phyloP scores from a whole-genome alignment of 495 filamentous ascomycete species.

The Annulohypoxylon bovei region DNA sequence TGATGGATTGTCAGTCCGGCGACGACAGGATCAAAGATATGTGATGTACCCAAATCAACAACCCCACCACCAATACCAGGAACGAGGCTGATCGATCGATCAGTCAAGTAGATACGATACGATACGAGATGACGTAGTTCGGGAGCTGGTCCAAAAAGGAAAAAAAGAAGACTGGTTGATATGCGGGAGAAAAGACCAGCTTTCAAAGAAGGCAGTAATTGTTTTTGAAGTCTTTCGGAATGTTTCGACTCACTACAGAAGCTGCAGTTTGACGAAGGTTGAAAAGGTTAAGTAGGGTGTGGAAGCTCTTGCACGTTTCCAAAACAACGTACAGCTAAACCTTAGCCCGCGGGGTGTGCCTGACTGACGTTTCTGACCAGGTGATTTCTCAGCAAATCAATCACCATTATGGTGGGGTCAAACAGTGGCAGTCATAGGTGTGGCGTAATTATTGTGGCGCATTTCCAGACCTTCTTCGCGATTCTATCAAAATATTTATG shows the following conservation, averaged over 20 bases:
- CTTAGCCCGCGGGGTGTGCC: slow-evolving; percentile 8
- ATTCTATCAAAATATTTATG: slow-evolving; percentile 12
- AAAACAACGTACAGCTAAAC: slow-evolving; percentile 12
- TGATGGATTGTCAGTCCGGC: neutral
- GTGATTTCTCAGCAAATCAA: slow-evolving; percentile 46
- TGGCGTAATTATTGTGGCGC: slow-evolving; percentile 12
- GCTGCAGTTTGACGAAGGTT: slow-evolving; percentile 15
- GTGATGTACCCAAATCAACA: slow-evolving; percentile 32
- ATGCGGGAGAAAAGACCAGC: slow-evolving; percentile 27
- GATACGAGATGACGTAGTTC: slow-evolving; percentile 37
- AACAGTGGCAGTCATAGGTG: neutral
- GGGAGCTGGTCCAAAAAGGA: slow-evolving; percentile 18
- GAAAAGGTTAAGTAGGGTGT: slow-evolving; percentile 13
- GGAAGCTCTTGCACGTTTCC: slow-evolving; percentile 20
- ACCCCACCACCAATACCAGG: slow-evolving; percentile 33
- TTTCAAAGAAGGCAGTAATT: slow-evolving; percentile 23
- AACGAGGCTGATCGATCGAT: slow-evolving; percentile 29
- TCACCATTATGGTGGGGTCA: slow-evolving; percentile 29
- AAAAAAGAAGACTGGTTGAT: neutral
- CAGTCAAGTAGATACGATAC: slow-evolving; percentile 5
- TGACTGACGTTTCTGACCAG: neutral
- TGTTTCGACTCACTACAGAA: slow-evolving; percentile 7
- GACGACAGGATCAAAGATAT: slow-evolving; percentile 18
- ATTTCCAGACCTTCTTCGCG: slow-evolving; percentile 21
- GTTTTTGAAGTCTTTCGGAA: slow-evolving; percentile 11